Evolutionary conservation across 73 alveolate species (phyloP).

Genomic region (Paramecium sonneborni): DNA sequence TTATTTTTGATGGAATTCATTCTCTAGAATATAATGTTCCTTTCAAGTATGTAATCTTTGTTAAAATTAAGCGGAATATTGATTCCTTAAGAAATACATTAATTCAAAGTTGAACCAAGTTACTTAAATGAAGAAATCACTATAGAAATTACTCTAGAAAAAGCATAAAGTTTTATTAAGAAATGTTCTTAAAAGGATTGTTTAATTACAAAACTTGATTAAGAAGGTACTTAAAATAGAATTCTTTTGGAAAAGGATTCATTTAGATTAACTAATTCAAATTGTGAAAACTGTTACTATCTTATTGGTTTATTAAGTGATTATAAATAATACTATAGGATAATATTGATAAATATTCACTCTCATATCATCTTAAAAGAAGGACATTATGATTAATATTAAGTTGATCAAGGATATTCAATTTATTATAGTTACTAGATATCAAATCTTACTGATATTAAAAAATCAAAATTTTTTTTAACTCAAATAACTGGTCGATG

Average conservation of each 20-base stretch:
- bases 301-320: neutral
- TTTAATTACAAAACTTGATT: neutral
- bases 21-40: neutral
- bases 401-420: neutral
- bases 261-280: neutral
- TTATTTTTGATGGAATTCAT: neutral
- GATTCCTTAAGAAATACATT: neutral
- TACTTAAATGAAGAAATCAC: neutral
- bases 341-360: neutral
- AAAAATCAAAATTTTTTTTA: neutral
- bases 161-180: neutral
- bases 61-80: neutral
- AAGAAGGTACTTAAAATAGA: neutral
- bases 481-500: neutral
- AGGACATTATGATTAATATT: neutral
- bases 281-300: neutral
- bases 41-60: neutral
- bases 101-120: neutral
- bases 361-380: constrained; percentile 7
- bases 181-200: neutral
- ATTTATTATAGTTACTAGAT: neutral
- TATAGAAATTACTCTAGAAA: neutral
- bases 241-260: neutral
- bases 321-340: neutral
- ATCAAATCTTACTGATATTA: neutral